These are phyloP conservation scores for Curvularia lunata DNA, from an alignment of 2,329 filamentous ascomycete genomes.

Conservation along the genomic window DNA sequence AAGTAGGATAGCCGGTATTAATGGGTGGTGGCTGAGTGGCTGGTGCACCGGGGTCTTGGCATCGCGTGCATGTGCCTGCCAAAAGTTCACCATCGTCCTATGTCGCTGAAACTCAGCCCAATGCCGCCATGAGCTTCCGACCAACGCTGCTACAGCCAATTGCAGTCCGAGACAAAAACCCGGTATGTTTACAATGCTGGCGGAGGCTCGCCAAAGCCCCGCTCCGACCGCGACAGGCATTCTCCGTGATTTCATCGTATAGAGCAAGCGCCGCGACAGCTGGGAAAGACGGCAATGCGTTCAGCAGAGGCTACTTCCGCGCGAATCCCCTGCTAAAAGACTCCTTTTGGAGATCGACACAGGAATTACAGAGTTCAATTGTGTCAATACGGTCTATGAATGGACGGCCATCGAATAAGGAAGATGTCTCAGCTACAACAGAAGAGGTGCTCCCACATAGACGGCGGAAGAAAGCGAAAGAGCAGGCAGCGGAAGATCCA, in stretches of 20 bases:
- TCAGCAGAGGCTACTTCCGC: conserved; percentile 50
- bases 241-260: conserved; percentile 36
- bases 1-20: not conserved
- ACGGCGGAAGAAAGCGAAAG: conserved; percentile 40
- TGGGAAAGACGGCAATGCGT: conserved; percentile 39
- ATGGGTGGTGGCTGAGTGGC: conserved; percentile 8
- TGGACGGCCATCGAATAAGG: conserved; percentile 16
- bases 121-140: conserved; percentile 49
- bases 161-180: conserved; percentile 35
- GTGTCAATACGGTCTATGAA: conserved; percentile 19
- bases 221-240: conserved; percentile 31
- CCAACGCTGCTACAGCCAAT: conserved; percentile 40
- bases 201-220: conserved; percentile 34
- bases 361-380: conserved; percentile 43
- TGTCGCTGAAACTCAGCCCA: conserved; percentile 8
- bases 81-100: conserved; percentile 12
- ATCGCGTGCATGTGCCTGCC: conserved; percentile 9
- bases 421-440: conserved; percentile 16
- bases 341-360: conserved; percentile 36
- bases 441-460: conserved; percentile 46
- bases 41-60: conserved; percentile 12
- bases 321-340: conserved; percentile 46
- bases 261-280: conserved; percentile 39
- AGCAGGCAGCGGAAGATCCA: conserved; percentile 22
- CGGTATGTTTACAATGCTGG: conserved; percentile 46